These are phyloP conservation scores for Colletotrichum phormii DNA, from an alignment of 2,329 filamentous ascomycete genomes.

Conservation along the genomic window DNA sequence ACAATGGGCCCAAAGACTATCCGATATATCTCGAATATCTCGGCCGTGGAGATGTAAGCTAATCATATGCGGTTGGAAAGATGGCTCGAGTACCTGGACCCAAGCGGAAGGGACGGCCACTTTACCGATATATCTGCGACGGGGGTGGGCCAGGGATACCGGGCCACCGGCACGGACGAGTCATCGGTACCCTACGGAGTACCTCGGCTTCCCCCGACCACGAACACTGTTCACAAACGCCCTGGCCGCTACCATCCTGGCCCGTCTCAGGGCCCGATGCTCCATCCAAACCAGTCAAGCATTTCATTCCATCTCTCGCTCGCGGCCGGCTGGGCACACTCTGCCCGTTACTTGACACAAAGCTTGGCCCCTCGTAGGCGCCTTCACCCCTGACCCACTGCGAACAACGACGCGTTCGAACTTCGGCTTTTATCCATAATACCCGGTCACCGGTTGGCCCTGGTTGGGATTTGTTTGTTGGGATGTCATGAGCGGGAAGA, in stretches of 20 bases:
- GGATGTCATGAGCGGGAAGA: too few relatives aligned
- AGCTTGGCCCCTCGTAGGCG: slow-evolving; percentile 20
- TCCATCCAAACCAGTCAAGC: not conserved
- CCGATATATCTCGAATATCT: too few relatives aligned
- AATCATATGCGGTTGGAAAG: not conserved
- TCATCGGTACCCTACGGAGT: not conserved
- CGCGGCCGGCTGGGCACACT: not conserved
- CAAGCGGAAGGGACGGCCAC: not conserved
- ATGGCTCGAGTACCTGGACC: not conserved
- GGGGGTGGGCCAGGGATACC: slow-evolving; percentile 8
- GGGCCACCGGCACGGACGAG: slow-evolving; percentile 18
- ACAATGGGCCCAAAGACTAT: not conserved
- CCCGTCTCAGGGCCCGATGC: too few relatives aligned
- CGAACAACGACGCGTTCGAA: not conserved
- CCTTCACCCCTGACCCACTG: slow-evolving; percentile 6
- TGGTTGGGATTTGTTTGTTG: not conserved
- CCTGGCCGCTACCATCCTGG: not conserved
- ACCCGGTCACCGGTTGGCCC: not conserved
- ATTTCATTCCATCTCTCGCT: not conserved
- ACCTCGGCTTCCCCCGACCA: slow-evolving; percentile 6
- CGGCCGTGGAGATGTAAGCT: not conserved
- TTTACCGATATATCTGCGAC: slow-evolving; percentile 25
- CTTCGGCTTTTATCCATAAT: not conserved
- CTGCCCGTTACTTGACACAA: slow-evolving; percentile 16
- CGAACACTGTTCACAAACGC: not conserved